Conservation (phyloP, 805 yeast genomes). For the Maudiozyma serrabonitensis region DNA sequence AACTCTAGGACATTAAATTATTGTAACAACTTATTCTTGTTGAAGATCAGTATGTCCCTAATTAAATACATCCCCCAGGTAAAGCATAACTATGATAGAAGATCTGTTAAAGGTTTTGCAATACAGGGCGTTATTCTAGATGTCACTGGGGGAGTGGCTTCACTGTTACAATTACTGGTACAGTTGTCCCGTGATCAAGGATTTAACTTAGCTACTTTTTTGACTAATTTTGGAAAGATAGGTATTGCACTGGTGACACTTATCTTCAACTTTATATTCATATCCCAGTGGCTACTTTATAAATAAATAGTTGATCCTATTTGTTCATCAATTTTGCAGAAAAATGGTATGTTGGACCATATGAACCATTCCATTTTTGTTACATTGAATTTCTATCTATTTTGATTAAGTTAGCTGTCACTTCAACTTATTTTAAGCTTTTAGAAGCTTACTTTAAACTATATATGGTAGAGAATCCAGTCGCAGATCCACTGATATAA, state of each 20-base stretch:
- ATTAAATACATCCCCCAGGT: slow-evolving; percentile 72
- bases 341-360: too few relatives aligned
- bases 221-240: slow-evolving; percentile 33
- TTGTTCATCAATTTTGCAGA: too few relatives aligned
- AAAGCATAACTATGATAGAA: slow-evolving; percentile 62
- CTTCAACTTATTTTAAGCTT: too few relatives aligned
- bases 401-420: too few relatives aligned
- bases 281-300: slow-evolving; percentile 31
- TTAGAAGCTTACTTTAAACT: too few relatives aligned
- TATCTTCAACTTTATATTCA: slow-evolving; percentile 30
- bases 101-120: slow-evolving; percentile 79
- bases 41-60: slow-evolving; percentile 40
- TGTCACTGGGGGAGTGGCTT: slow-evolving; percentile 30
- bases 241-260: slow-evolving; percentile 33
- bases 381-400: too few relatives aligned
- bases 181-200: slow-evolving; percentile 15
- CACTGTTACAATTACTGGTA: slow-evolving; percentile 19
- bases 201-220: slow-evolving; percentile 17
- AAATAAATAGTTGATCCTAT: neutral
- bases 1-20: slow-evolving; percentile 15
- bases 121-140: slow-evolving; percentile 41
- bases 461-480: too few relatives aligned
- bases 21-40: slow-evolving; percentile 20
- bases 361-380: too few relatives aligned
- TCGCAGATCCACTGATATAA: too few relatives aligned